A percentile compares a stretch with the other conserved stretches of the same genome.
phyloP scores from a whole-genome alignment of 257 asterid genomes.

The Scutellaria barbata region DNA sequence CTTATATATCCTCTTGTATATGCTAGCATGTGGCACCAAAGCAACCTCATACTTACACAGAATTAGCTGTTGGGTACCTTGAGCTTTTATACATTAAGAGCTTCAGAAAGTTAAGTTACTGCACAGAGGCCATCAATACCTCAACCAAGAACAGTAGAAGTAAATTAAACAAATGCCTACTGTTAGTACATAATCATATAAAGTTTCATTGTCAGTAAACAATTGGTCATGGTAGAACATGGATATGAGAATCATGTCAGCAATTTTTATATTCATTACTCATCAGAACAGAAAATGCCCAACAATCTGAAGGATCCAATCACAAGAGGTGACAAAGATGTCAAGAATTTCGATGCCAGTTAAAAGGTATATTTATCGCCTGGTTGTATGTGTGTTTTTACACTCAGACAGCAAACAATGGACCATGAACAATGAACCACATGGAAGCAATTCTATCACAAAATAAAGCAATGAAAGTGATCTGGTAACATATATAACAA shows the following conservation, averaged over 20 bases:
- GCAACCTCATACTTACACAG: not conserved
- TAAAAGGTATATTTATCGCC: conserved; percentile 18
- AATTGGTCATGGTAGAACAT: not conserved
- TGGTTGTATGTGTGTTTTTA: not conserved
- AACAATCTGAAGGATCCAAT: conserved; percentile 8
- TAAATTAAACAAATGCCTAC: not conserved
- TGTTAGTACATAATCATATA: not conserved
- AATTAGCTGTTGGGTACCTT: not conserved
- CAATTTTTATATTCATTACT: not conserved
- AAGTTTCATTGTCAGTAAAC: conserved; percentile 9
- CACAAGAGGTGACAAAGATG: conserved; percentile 21
- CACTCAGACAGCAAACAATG: not conserved
- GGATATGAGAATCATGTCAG: not conserved
- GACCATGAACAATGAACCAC: not conserved
- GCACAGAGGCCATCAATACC: conserved; percentile 3
- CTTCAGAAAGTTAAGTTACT: conserved; percentile 11
- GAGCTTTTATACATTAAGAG: not conserved
- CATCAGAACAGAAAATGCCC: conserved; percentile 16
- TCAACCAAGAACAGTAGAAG: conserved; percentile 16
- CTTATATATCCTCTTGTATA: not conserved
- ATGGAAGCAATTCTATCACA: not conserved
- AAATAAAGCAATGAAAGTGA: not conserved
- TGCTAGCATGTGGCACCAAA: conserved; percentile 4
- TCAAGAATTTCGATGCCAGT: conserved; percentile 24
- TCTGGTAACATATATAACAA: not conserved